A percentile compares a stretch with the other conserved stretches of the same genome.
phyloP scores from a whole-genome alignment of 2,329 filamentous ascomycete genomes.

The Aureobasidium sp. region DNA sequence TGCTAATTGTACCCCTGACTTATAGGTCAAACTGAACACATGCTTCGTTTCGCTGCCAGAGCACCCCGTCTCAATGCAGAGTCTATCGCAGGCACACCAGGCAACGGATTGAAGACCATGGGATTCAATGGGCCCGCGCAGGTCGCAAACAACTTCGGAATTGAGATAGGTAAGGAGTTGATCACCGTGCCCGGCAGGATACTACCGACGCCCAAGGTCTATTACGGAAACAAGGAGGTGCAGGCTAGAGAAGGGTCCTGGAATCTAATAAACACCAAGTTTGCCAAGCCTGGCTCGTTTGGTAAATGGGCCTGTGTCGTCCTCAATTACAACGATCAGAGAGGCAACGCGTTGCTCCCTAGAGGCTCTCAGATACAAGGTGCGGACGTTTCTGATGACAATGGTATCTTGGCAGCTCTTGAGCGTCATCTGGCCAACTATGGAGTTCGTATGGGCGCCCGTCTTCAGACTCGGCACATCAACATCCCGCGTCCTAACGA shows the following conservation, averaged over 20 bases:
- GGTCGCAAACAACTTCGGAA: constrained; percentile 47
- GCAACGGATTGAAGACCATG: constrained; percentile 50
- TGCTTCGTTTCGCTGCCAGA: constrained; percentile 68
- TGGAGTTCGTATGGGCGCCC: constrained; percentile 24
- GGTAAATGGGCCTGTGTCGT: constrained; percentile 45
- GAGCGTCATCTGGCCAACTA: constrained; percentile 20
- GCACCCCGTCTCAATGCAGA: constrained; percentile 58
- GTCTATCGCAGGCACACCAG: constrained; percentile 49
- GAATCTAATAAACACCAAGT: constrained; percentile 40
- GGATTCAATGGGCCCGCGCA: constrained; percentile 42
- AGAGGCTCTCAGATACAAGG: constrained; percentile 20
- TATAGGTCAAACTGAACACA: constrained; percentile 52
- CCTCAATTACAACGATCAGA: not conserved
- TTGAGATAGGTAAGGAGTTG: constrained; percentile 54
- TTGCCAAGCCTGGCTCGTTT: constrained; percentile 48
- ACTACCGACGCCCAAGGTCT: constrained; percentile 52
- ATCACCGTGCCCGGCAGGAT: constrained; percentile 68
- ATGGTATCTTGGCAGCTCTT: constrained; percentile 20
- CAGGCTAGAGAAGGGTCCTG: constrained; percentile 24
- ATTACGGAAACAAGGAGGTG: constrained; percentile 43
- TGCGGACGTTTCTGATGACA: constrained; percentile 16
- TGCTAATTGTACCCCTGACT: not conserved
- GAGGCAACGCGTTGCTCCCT: constrained; percentile 15
- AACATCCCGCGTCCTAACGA: constrained; percentile 17
- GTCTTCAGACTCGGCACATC: constrained; percentile 13